phyloP scores from a whole-genome alignment of 305 asterid species.

The Solanum hybrid region DNA sequence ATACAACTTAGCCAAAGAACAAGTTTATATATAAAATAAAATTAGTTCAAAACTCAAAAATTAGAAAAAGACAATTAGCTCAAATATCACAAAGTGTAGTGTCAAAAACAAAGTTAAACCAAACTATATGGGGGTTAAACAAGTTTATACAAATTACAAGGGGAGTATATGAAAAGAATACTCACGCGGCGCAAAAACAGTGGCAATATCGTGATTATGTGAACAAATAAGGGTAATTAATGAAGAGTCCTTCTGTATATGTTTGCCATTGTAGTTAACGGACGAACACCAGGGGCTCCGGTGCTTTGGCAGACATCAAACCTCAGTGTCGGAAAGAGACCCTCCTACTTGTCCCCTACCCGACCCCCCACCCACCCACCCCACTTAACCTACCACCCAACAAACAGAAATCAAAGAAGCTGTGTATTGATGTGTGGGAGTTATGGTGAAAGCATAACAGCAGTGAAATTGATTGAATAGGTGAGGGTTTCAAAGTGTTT shows the following conservation, averaged over 20 bases:
- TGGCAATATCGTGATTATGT: not conserved
- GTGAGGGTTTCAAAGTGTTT: not conserved
- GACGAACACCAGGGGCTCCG: constrained; percentile 34
- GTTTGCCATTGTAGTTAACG: constrained; percentile 3
- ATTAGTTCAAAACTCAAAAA: not conserved
- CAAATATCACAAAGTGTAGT: not conserved
- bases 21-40: not conserved
- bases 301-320: constrained; percentile 26
- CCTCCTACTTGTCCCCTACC: not conserved
- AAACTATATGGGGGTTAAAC: not conserved
- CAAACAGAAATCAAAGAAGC: not conserved
- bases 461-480: not conserved
- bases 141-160: not conserved
- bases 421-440: not conserved
- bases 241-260: not conserved
- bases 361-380: constrained; percentile 1
- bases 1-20: not conserved
- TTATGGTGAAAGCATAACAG: not conserved
- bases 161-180: not conserved
- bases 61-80: not conserved
- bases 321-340: constrained; percentile 22
- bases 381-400: not conserved
- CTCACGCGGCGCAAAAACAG: not conserved
- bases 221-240: not conserved
- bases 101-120: not conserved